Evolutionary conservation across 116 monocot genomes (phyloP).

Genomic region (Phalaenopsis hybrid): DNA sequence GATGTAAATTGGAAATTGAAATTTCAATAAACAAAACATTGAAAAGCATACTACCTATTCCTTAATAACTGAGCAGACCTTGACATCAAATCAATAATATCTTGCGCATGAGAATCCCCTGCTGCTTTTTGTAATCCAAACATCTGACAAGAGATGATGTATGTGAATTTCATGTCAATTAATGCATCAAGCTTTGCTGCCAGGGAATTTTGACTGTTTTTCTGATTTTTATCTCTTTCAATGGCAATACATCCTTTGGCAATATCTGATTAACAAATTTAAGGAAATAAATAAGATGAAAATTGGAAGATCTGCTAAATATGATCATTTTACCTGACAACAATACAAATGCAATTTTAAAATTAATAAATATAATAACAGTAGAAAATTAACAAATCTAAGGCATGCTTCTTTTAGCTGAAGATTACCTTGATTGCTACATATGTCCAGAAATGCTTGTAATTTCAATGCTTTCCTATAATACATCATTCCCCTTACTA

Average conservation of each 20-base stretch:
- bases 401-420: neutral
- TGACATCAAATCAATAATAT: constrained; percentile 73
- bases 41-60: neutral
- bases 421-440: constrained; percentile 40
- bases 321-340: neutral
- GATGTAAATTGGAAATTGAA: constrained; percentile 8
- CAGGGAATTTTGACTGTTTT: constrained; percentile 22
- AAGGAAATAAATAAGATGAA: neutral
- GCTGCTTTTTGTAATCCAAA: constrained; percentile 56
- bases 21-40: neutral
- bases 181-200: constrained; percentile 53
- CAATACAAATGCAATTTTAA: neutral
- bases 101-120: constrained; percentile 67
- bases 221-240: constrained; percentile 35
- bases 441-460: constrained; percentile 74
- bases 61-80: constrained; percentile 20
- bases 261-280: constrained; percentile 37
- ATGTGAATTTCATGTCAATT: constrained; percentile 71
- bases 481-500: constrained; percentile 94
- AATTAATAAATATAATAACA: neutral
- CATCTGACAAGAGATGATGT: constrained; percentile 66
- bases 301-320: neutral
- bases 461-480: constrained; percentile 64
- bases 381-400: neutral
- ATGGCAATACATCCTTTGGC: constrained; percentile 30